A percentile compares a stretch with the other conserved stretches of the same genome.
These are phyloP conservation scores for Plasmopara halstedii DNA, from an alignment of 352 stramenopile species.

Conservation along the genomic window DNA sequence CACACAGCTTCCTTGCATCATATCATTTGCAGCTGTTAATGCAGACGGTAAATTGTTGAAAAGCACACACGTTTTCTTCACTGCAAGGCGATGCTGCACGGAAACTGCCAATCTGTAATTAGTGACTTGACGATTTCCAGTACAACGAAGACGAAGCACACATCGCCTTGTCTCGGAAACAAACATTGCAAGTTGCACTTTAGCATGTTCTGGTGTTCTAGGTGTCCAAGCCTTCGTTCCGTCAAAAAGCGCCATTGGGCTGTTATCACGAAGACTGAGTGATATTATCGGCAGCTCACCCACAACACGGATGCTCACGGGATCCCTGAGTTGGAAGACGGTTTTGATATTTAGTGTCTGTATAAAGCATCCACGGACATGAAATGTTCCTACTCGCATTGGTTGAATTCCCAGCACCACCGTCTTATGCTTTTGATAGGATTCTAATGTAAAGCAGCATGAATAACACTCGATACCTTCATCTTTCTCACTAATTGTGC, in stretches of 20 bases:
- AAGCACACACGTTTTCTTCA: constrained; percentile 32
- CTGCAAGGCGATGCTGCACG: constrained; percentile 20
- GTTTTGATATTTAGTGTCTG: constrained; percentile 56
- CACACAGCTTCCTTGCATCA: background rate
- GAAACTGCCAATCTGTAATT: constrained; percentile 31
- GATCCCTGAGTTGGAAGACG: constrained; percentile 28
- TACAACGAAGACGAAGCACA: constrained; percentile 45
- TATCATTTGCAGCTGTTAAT: background rate
- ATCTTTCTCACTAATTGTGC: background rate
- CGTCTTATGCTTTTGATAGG: constrained; percentile 45
- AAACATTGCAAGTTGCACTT: constrained; percentile 54
- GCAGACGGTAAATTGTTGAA: constrained; percentile 30
- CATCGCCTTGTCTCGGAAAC: constrained; percentile 53
- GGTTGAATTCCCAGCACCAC: constrained; percentile 45
- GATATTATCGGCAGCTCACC: constrained; percentile 35
- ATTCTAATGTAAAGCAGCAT: constrained; percentile 31
- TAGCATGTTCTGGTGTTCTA: constrained; percentile 1
- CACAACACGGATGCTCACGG: constrained; percentile 34
- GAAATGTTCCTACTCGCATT: constrained; percentile 31
- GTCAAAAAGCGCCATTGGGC: constrained; percentile 16
- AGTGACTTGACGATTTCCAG: constrained; percentile 32
- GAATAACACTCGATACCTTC: constrained; percentile 50
- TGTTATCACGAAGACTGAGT: constrained; percentile 41
- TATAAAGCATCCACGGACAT: constrained; percentile 51
- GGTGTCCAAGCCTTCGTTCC: background rate